Evolutionary conservation across 495 filamentous ascomycete species (phyloP), one percentile per base, ranked within the genome.

Genomic region (Tuber borchii): DNA sequence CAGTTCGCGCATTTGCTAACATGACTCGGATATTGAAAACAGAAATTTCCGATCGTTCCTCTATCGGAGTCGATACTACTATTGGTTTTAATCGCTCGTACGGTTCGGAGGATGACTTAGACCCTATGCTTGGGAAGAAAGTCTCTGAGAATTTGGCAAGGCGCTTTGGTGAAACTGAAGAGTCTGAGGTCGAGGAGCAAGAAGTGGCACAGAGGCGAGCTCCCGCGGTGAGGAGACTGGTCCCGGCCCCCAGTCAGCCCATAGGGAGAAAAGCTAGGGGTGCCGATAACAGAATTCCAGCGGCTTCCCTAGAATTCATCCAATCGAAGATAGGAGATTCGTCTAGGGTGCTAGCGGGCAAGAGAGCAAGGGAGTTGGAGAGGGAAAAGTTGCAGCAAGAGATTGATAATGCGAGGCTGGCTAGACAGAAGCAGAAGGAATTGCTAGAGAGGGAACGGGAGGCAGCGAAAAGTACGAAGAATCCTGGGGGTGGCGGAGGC

Each of bases 101-200:
- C 71, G 76, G 70, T 39, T 79, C 78, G 42, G 78, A 79, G 71
- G 78, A 79, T 46, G 78, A 79, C 40, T 45, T 79, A 71, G 76
- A 68, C 7, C 19, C 72, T 71, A 70, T 46, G 37, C 73, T 79
- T 42, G 78, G 78, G 72, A 73, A 71, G 51, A 79, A 79, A 48
- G 78, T 79, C 72, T 78, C 78, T 20, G 72, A 79, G 73, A 79
- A 79, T 65, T 75, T 79, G 34, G 78, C 78, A 70, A 73, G 78
- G 70, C n/a, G 26, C 26, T 65, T 65, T 65, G 56, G n/a, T 1
- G 56, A 31, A 31, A 3, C 56, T 65, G n/a, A 17, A 17, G 56
- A 65, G 16, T 65, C 56, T 6, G 56, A 31, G 56, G 56, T 31
- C 14, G 56, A 65, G 26, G 56, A 65, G 8, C 48, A 8, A 17